A percentile compares a stretch with the other conserved stretches of the same genome.
phyloP scores from a whole-genome alignment of 441 rosid genomes.

The Jatropha podagrica region DNA sequence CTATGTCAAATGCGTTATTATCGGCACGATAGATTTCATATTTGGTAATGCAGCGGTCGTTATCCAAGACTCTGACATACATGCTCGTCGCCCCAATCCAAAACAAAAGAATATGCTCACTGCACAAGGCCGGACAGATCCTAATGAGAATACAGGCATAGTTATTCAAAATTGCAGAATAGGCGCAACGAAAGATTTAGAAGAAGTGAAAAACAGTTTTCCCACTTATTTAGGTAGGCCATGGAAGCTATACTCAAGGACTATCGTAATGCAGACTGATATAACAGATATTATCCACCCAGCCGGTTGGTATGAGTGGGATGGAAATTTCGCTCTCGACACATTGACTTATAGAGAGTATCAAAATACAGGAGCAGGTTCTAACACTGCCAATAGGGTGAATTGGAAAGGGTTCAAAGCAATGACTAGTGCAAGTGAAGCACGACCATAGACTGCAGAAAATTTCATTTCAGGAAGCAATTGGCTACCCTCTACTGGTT shows the following conservation, averaged over 20 bases:
- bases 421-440: slow-evolving; percentile 39
- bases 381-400: slow-evolving; percentile 46
- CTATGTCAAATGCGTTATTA: slow-evolving; percentile 53
- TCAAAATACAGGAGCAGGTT: slow-evolving; percentile 57
- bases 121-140: slow-evolving; percentile 50
- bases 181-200: slow-evolving; percentile 51
- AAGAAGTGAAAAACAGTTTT: slow-evolving; percentile 38
- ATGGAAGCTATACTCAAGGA: slow-evolving; percentile 72
- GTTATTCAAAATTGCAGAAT: slow-evolving; percentile 76
- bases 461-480: slow-evolving; percentile 49
- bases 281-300: slow-evolving; percentile 50
- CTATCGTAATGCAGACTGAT: slow-evolving; percentile 56
- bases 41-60: slow-evolving; percentile 48
- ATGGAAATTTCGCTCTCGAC: slow-evolving; percentile 44
- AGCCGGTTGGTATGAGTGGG: slow-evolving; percentile 77
- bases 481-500: slow-evolving; percentile 60
- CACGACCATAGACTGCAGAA: slow-evolving; percentile 38
- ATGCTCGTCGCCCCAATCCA: slow-evolving; percentile 36
- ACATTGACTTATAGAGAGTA: slow-evolving; percentile 64
- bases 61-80: slow-evolving; percentile 48
- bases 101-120: slow-evolving; percentile 51
- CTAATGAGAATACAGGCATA: slow-evolving; percentile 52
- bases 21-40: slow-evolving; percentile 53
- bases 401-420: slow-evolving; percentile 64
- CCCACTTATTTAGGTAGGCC: slow-evolving; percentile 69